Conservation (phyloP, 2,329 filamentous ascomycete genomes). For the Paecilomyces formosus region DNA sequence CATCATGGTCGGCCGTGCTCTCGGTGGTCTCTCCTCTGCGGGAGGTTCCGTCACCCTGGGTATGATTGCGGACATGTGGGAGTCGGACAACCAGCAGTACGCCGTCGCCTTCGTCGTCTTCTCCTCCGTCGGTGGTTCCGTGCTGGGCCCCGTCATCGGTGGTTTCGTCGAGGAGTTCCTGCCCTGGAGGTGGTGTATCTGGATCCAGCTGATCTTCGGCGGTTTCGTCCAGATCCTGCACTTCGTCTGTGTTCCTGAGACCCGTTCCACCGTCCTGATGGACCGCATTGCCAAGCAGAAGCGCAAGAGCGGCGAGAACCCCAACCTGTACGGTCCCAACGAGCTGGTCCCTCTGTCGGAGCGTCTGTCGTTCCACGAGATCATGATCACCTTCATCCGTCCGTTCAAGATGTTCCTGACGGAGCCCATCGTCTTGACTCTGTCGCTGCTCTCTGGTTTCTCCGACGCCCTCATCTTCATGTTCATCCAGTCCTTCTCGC, state of each 20-base stretch:
- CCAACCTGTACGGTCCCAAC: slow-evolving; percentile 63
- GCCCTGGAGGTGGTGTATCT: slow-evolving; percentile 70
- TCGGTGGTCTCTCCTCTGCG: slow-evolving; percentile 64
- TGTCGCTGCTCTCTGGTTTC: slow-evolving; percentile 58
- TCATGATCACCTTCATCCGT: slow-evolving; percentile 51
- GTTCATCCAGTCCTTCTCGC: slow-evolving; percentile 55
- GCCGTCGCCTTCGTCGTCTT: slow-evolving; percentile 71
- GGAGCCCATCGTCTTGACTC: slow-evolving; percentile 56
- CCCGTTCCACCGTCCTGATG: slow-evolving; percentile 68
- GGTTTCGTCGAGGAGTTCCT: slow-evolving; percentile 64
- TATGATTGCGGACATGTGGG: slow-evolving; percentile 70
- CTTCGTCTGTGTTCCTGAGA: slow-evolving; percentile 66
- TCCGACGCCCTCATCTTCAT: slow-evolving; percentile 60
- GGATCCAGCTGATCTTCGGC: slow-evolving; percentile 78
- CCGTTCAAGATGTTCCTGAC: slow-evolving; percentile 59
- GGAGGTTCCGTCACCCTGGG: slow-evolving; percentile 67
- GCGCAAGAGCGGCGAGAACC: slow-evolving; percentile 51
- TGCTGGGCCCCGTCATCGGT: slow-evolving; percentile 70
- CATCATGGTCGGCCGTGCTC: slow-evolving; percentile 61
- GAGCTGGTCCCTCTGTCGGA: slow-evolving; percentile 57
- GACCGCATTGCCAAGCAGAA: slow-evolving; percentile 70
- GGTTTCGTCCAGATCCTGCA: slow-evolving; percentile 61
- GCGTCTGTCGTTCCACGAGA: slow-evolving; percentile 52
- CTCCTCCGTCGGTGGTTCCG: slow-evolving; percentile 69
- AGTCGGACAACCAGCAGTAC: slow-evolving; percentile 64